Conservation (phyloP, 371 early-diverging fungal species). For the Mortierella sp. region DNA sequence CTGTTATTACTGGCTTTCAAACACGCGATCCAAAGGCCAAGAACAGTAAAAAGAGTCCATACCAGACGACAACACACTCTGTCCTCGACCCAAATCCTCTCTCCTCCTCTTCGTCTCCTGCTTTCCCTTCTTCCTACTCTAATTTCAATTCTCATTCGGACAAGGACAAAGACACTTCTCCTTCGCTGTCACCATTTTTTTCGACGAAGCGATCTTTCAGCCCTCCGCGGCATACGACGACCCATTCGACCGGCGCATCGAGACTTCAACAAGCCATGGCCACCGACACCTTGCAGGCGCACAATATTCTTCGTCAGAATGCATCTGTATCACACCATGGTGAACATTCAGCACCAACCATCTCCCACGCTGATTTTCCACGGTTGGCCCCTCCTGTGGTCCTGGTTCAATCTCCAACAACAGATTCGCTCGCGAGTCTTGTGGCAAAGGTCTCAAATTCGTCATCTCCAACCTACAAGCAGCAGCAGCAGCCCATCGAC, state of each 20-base stretch:
- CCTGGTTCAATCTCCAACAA: constrained; percentile 41
- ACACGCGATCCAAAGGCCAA: constrained; percentile 29
- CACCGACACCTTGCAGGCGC: constrained; percentile 23
- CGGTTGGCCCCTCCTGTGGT: constrained; percentile 49
- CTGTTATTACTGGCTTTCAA: constrained; percentile 44
- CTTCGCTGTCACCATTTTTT: constrained; percentile 45
- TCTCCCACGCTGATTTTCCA: constrained; percentile 28
- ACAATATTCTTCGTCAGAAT: constrained; percentile 26
- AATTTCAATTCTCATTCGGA: constrained; percentile 9
- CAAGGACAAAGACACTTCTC: constrained; percentile 35
- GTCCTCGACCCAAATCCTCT: constrained; percentile 23
- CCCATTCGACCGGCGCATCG: constrained; percentile 9
- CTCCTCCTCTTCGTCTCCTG: constrained; percentile 23
- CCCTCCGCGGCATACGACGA: constrained; percentile 24
- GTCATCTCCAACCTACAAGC: neutral
- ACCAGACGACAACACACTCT: constrained; percentile 15
- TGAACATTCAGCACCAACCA: neutral
- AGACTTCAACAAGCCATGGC: constrained; percentile 35
- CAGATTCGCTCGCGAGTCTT: constrained; percentile 17
- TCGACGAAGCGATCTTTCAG: constrained; percentile 42
- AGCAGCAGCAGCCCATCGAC: constrained; percentile 5
- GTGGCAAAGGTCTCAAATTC: constrained; percentile 3
- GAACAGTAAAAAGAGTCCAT: constrained; percentile 37
- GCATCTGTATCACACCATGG: constrained; percentile 1
- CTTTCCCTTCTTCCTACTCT: constrained; percentile 25